Conservation (phyloP, 208 protist species). For the Leishmania tarentolae region DNA sequence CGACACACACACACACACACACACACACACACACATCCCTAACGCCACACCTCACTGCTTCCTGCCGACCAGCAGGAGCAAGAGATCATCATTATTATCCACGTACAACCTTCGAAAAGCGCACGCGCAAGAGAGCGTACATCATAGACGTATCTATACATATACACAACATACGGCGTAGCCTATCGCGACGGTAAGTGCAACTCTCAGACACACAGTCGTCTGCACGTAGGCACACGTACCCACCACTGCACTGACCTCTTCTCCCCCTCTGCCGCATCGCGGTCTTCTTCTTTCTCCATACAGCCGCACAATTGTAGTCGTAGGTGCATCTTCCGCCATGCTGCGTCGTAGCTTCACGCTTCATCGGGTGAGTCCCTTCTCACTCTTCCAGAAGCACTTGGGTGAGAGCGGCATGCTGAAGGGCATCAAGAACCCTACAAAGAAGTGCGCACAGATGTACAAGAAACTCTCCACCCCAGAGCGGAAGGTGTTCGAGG, state of each 20-base stretch:
- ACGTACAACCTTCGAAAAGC: no score
- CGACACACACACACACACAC: no score
- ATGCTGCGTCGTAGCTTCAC: conserved; percentile 54
- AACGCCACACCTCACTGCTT: no score
- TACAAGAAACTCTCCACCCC: conserved; percentile 51
- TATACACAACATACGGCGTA: no score
- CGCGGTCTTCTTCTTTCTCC: not conserved
- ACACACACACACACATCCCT: no score
- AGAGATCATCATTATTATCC: no score
- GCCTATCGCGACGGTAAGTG: not conserved
- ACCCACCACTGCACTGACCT: not conserved
- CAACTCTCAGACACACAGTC: not conserved
- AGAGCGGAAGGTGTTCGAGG: conserved; percentile 42
- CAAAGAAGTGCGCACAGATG: conserved; percentile 25
- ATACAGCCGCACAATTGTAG: not conserved
- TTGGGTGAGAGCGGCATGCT: conserved; percentile 39
- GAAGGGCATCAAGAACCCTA: conserved; percentile 20
- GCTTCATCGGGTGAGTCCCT: conserved; percentile 55
- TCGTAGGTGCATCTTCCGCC: not conserved
- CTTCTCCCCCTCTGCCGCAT: not conserved
- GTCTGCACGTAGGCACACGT: not conserved
- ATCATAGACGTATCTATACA: no score
- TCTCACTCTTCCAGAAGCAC: conserved; percentile 70
- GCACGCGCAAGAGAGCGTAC: no score
- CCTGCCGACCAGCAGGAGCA: no score